Percentiles rank a stretch among this genome's conserved stretches.
Evolutionary conservation across 2,329 filamentous ascomycete genomes (phyloP).

Genomic region (Penicillium verrucosum): DNA sequence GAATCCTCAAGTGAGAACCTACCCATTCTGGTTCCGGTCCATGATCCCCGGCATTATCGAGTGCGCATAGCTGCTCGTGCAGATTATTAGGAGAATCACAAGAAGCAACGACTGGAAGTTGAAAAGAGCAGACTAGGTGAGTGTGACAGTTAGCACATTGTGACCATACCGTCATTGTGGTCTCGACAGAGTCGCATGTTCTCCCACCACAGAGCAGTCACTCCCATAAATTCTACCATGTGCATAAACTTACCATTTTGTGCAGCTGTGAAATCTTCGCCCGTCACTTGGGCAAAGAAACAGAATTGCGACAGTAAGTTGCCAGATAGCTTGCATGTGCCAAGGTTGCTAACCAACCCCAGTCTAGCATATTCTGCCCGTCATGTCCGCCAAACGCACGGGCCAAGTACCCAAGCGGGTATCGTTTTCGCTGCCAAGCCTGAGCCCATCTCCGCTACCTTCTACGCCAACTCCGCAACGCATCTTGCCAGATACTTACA

Average conservation of each 20-base stretch:
- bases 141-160: conserved; percentile 14
- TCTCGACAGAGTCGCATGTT: neutral
- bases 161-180: neutral
- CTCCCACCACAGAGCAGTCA: neutral
- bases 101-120: conserved; percentile 97
- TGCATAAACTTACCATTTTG: conserved; percentile 31
- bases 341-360: conserved; percentile 1
- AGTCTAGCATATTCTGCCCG: conserved; percentile 19
- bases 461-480: neutral
- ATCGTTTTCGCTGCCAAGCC: conserved; percentile 2
- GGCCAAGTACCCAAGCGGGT: conserved; percentile 15
- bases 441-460: neutral
- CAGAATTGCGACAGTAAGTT: neutral
- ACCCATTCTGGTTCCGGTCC: conserved; percentile 91
- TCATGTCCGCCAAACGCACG: conserved; percentile 20
- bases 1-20: conserved; percentile 30
- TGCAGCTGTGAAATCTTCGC: conserved; percentile 6
- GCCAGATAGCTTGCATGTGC: conserved; percentile 4
- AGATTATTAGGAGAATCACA: conserved; percentile 90
- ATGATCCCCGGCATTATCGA: conserved; percentile 84
- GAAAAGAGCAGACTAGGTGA: conserved; percentile 81
- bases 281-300: neutral
- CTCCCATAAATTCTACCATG: neutral
- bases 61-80: conserved; percentile 92
- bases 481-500: neutral